Percentiles rank a stretch among this genome's conserved stretches.
These are phyloP conservation scores for Ceratobasidium sp. DNA, from an alignment of 1,284 basidiomycete species.

Conservation along the genomic window DNA sequence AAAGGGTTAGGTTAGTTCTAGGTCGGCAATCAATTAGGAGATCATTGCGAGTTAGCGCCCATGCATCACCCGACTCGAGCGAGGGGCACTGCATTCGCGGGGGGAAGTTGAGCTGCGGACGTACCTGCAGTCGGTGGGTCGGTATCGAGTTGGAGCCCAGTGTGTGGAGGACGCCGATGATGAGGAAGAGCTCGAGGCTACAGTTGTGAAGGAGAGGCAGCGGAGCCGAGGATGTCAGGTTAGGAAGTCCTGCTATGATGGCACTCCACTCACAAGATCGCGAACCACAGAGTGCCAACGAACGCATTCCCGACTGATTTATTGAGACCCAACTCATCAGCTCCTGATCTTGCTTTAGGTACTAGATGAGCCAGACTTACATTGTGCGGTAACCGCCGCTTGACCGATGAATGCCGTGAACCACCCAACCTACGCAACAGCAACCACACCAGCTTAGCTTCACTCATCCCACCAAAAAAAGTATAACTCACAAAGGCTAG, in stretches of 20 bases:
- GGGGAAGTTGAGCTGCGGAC: conserved; percentile 39
- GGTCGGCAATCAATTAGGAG: conserved; percentile 23
- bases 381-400: conserved; percentile 69
- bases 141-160: conserved; percentile 85
- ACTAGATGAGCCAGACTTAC: conserved; percentile 58
- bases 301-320: conserved; percentile 49
- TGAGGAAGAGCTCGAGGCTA: conserved; percentile 80
- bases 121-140: conserved; percentile 74
- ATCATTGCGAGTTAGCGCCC: conserved; percentile 53
- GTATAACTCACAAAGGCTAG: conserved; percentile 72
- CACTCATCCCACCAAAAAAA: not conserved
- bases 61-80: not conserved
- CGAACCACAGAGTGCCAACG: conserved; percentile 89
- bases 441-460: conserved; percentile 33
- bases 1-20: conserved; percentile 44
- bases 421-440: conserved; percentile 79
- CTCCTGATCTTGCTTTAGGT: conserved; percentile 47
- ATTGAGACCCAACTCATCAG: conserved; percentile 46
- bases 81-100: conserved; percentile 44
- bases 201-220: conserved; percentile 35
- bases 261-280: conserved; percentile 66
- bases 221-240: no score
- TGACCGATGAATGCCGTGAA: conserved; percentile 91
- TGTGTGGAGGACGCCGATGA: conserved; percentile 81
- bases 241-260: no score